A percentile compares a stretch with the other conserved stretches of the same genome.
Conservation (phyloP, 495 filamentous ascomycete genomes). For the Xylaria grammica region DNA sequence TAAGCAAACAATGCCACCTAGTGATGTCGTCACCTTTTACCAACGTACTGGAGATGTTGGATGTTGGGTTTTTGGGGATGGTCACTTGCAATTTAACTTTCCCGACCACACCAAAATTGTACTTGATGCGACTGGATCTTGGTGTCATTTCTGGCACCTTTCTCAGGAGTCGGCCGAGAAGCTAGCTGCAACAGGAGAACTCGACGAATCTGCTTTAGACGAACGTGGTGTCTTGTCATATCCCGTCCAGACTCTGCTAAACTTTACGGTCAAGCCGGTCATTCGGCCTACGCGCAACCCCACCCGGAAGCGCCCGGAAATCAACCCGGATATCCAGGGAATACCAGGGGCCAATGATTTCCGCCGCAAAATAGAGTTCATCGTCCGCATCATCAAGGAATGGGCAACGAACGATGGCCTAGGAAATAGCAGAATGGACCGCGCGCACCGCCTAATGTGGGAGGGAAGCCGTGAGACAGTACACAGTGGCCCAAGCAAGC, state of each 20-base stretch:
- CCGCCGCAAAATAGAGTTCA: slow-evolving; percentile 76
- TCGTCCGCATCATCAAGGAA: slow-evolving; percentile 68
- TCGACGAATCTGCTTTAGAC: slow-evolving; percentile 70
- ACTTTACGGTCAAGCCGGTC: slow-evolving; percentile 54
- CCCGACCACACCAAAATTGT: slow-evolving; percentile 96
- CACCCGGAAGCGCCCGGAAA: slow-evolving; percentile 57
- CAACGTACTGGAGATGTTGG: slow-evolving; percentile 86
- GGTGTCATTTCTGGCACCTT: slow-evolving; percentile 85
- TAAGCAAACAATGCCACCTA: slow-evolving; percentile 46
- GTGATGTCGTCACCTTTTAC: slow-evolving; percentile 83
- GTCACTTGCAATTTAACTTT: slow-evolving; percentile 92
- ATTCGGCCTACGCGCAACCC: slow-evolving; percentile 49
- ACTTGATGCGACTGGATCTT: slow-evolving; percentile 72
- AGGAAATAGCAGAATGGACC: slow-evolving; percentile 60
- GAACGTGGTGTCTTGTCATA: slow-evolving; percentile 63
- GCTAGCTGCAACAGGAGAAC: slow-evolving; percentile 64
- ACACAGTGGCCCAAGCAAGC: slow-evolving; percentile 64
- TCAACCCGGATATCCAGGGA: slow-evolving; percentile 59
- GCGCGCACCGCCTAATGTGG: slow-evolving; percentile 65
- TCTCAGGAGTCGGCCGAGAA: slow-evolving; percentile 69
- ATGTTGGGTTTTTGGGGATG: slow-evolving; percentile 88
- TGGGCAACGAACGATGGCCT: slow-evolving; percentile 77
- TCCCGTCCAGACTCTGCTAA: slow-evolving; percentile 63
- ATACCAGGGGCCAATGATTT: slow-evolving; percentile 81
- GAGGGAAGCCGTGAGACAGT: slow-evolving; percentile 68